Conservation (phyloP, 163 green algal species). For the Prototheca wickerhamii region DNA sequence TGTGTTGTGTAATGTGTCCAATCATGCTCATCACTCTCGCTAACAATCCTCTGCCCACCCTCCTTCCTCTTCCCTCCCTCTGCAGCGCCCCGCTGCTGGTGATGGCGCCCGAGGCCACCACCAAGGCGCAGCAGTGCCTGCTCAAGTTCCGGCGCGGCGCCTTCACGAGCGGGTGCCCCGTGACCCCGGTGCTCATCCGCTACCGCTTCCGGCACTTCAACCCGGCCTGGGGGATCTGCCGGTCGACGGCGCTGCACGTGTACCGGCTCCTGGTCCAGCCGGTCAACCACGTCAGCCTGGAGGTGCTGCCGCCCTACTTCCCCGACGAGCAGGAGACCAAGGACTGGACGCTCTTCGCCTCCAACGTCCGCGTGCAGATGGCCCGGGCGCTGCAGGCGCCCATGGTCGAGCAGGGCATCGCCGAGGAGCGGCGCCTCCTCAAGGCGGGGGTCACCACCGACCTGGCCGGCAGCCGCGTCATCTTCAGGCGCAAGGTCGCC, state of each 20-base stretch:
- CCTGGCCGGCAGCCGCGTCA: neutral
- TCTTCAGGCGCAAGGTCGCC: neutral
- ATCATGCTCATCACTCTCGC: neutral
- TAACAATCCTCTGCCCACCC: too few species aligned
- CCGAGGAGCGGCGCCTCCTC: constrained; percentile 14
- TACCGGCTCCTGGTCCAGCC: constrained; percentile 12
- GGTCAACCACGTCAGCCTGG: neutral
- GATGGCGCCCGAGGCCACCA: constrained; percentile 27
- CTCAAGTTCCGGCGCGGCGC: constrained; percentile 27
- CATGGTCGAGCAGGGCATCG: constrained; percentile 16
- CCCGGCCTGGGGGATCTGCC: constrained; percentile 20
- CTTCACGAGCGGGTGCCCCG: constrained; percentile 16
- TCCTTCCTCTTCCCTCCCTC: neutral
- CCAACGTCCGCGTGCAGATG: constrained; percentile 18
- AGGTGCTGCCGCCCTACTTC: constrained; percentile 1
- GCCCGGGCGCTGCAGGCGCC: constrained; percentile 6
- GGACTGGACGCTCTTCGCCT: constrained; percentile 17
- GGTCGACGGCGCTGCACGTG: constrained; percentile 16
- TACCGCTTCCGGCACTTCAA: constrained; percentile 23
- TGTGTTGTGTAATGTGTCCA: neutral
- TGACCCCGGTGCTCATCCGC: constrained; percentile 19
- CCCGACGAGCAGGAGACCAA: constrained; percentile 8
- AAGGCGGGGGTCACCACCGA: neutral
- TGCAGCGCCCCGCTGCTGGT: constrained; percentile 15
- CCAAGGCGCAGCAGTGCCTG: constrained; percentile 27